Base-by-base conservation (phyloP, 139 green algal genomes). In the Picochlorum sp. region DNA sequence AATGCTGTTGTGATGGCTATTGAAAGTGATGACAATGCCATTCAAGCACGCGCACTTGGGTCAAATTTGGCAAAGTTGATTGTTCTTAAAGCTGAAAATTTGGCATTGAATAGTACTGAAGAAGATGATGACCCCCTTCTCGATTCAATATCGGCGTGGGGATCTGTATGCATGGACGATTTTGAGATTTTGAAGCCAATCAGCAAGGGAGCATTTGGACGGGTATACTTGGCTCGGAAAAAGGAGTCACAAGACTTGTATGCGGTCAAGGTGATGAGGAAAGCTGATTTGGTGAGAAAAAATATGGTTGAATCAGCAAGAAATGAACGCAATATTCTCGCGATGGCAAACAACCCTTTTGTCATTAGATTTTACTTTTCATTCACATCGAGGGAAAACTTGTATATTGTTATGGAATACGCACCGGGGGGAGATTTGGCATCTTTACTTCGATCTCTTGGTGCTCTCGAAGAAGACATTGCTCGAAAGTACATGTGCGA, bases 361-460 rank as follows among this genome's bases (percentile, higher is more conserved):
- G 83, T 95, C 45, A 82, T 96, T 21, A 83, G 86, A 49, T 96
- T 95, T 66, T 97, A 88, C 71, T 96, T 95, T 79, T 83, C 69
- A 20, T 97, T 97, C 80, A 93, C 88, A 28, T 86, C 69, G 13
- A 71, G 73, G 16, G 79, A 94, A 57, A 95, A 96, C 77, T 71
- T 98, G 56, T 98, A 97, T 78, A 87, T 98, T 41, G 92, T 98
- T 15, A 98, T 98, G 90, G 92, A 98, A 79, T 98, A 97, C 72
- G 62, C 88, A 13, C 86, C 83, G 54, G 92, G 92, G 0, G 91
- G 91, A 1, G 91, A 97, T 84, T 79, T 79, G 45, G 88, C 70
- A 72, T 84, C 74, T 30, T 73, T 97, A 66, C 71, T 97, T 61
- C 72, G 78, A 45, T 78, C 79, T 47, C 71, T 97, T 56, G 88